These are phyloP conservation scores for Thalassiosira livingstoniorum DNA, from an alignment of 352 stramenopile species.

Conservation along the genomic window DNA sequence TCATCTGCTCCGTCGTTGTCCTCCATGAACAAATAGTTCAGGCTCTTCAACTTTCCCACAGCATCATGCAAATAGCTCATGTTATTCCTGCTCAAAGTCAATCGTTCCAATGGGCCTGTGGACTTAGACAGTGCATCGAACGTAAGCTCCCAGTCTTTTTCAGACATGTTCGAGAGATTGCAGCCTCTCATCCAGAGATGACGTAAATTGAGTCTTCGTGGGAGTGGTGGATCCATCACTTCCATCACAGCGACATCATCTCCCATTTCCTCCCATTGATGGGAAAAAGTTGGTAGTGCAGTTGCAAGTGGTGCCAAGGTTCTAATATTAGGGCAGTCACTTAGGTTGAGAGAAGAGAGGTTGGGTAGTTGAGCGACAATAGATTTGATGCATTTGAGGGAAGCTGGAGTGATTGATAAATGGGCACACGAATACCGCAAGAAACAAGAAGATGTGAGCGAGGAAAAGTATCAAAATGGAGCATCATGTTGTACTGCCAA, in stretches of 20 bases:
- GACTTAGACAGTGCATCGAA: slow-evolving; percentile 47
- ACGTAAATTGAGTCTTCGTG: slow-evolving; percentile 29
- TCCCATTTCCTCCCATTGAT: neutral
- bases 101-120: slow-evolving; percentile 45
- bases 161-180: slow-evolving; percentile 41
- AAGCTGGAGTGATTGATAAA: slow-evolving; percentile 27
- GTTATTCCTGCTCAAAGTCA: slow-evolving; percentile 54
- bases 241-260: neutral
- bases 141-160: slow-evolving; percentile 35
- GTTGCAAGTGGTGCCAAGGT: slow-evolving; percentile 41
- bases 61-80: slow-evolving; percentile 47
- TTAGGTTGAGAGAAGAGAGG: slow-evolving; percentile 53
- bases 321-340: slow-evolving; percentile 51
- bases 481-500: neutral
- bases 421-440: slow-evolving; percentile 7
- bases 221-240: neutral
- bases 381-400: slow-evolving; percentile 50
- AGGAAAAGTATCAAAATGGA: neutral
- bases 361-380: slow-evolving; percentile 51
- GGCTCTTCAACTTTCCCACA: slow-evolving; percentile 48
- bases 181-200: slow-evolving; percentile 58
- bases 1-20: slow-evolving; percentile 26
- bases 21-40: slow-evolving; percentile 58
- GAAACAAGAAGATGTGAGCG: slow-evolving; percentile 2
- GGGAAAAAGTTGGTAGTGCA: neutral